Base-by-base conservation (phyloP, 2,329 filamentous ascomycete species). In the Scedosporium aurantiacum region DNA sequence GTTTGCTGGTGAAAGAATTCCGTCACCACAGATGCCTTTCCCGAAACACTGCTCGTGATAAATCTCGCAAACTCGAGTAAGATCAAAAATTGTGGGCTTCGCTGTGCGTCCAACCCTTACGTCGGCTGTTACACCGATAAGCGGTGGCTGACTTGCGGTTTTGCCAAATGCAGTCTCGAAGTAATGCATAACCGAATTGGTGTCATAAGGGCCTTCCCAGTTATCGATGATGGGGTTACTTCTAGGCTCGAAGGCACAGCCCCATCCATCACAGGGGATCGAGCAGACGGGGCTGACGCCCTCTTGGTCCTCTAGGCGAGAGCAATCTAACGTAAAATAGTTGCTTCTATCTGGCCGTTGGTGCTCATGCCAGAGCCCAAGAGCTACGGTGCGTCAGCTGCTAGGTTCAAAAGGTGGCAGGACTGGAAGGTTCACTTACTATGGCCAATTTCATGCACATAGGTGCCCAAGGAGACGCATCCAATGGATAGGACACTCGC, bases 391-490 rank as follows among this genome's bases (percentile, higher is more conserved):
- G 43, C 10, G 32, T 37, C 12, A 37, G 32, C 3, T 2, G 6
- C 14, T 12, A 37, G 12, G 32, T 37, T 12, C 32, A 37, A 14
- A 8, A 37, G 14, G 32, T 16, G 55, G 41, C 7, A 63, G 61
- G 23, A 61, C 61, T 12, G 61, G 61, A 7, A 58, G 25, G 21
- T 6, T 16, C 41, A 62, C 57, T 60, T 58, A 63, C 63, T 28
- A 25, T 64, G 61, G 27, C 63, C 61, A 54, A 64, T 58, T 41
- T 64, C 50, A 21, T 63, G 63, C 5, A 64, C 59, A 18, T 63
- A 63, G 21, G 56, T 57, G 4, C 23, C 54, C 32, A 55, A 21
- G 16, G 28, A 25, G 7, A 56, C 54, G 21, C 58, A 56, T 16
- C 63, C 61, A 32, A 64, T 37, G 12, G 62, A 45, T 12, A 64